A percentile compares a stretch with the other conserved stretches of the same genome.
phyloP scores from a whole-genome alignment of 2,329 filamentous ascomycete species.

The Fusarium miscanthi region DNA sequence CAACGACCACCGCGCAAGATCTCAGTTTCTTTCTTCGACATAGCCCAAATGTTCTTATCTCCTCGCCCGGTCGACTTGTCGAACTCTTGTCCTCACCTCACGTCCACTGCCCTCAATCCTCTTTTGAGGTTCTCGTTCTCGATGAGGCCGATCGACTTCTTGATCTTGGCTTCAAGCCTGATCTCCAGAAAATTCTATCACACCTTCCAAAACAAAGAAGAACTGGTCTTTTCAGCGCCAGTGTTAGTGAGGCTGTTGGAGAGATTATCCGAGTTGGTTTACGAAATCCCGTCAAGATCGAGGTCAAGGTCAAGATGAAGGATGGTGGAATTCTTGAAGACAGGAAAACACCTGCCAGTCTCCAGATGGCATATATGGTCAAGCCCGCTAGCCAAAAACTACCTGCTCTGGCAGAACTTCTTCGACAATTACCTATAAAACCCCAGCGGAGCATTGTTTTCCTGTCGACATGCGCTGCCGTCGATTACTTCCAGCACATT shows the following conservation, averaged over 20 bases:
- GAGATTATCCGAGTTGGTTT: conserved; percentile 93
- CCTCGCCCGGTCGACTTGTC: conserved; percentile 88
- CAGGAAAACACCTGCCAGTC: conserved; percentile 86
- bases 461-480: conserved; percentile 90
- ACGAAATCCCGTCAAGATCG: conserved; percentile 93
- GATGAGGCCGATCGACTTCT: conserved; percentile 95
- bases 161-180: conserved; percentile 93
- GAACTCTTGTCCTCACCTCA: conserved; percentile 88
- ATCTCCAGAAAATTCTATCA: conserved; percentile 85
- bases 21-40: conserved; percentile 84
- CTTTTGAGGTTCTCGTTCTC: conserved; percentile 91
- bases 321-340: conserved; percentile 77
- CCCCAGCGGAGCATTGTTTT: conserved; percentile 92
- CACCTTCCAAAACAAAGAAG: conserved; percentile 91
- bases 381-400: conserved; percentile 83
- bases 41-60: conserved; percentile 89
- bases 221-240: conserved; percentile 94
- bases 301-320: conserved; percentile 86
- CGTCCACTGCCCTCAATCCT: conserved; percentile 87
- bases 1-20: conserved; percentile 83
- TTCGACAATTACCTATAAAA: conserved; percentile 74
- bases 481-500: conserved; percentile 91
- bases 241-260: conserved; percentile 93
- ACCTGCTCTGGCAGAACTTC: conserved; percentile 75
- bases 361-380: conserved; percentile 90